Evolutionary conservation across 2,329 filamentous ascomycete species (phyloP).

Genomic region (Zasmidium angulare): DNA sequence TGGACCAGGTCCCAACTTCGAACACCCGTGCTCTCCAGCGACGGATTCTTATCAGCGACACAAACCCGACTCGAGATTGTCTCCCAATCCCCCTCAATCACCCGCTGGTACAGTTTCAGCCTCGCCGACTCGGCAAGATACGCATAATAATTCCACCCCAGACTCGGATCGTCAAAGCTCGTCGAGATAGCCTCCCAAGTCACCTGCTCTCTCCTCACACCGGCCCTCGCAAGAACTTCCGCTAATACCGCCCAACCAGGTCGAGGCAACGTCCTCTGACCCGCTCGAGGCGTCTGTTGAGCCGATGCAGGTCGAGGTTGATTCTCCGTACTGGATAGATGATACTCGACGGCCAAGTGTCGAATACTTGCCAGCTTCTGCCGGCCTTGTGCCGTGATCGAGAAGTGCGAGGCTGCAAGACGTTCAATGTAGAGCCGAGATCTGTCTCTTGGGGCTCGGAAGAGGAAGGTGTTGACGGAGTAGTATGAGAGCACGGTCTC

Average conservation of each 20-base stretch:
- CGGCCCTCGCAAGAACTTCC: constrained; percentile 1
- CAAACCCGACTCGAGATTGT: neutral
- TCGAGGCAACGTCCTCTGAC: neutral
- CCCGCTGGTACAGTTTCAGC: constrained; percentile 4
- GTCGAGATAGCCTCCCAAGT: constrained; percentile 9
- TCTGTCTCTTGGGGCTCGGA: constrained; percentile 7
- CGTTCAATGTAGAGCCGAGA: neutral
- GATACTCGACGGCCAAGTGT: constrained; percentile 4
- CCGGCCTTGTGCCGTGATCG: neutral
- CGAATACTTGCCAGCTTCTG: neutral
- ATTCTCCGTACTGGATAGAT: constrained; percentile 13
- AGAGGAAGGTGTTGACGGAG: constrained; percentile 24
- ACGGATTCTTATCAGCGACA: too few relatives aligned
- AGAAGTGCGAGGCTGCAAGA: neutral
- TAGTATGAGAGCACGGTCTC: constrained; percentile 24
- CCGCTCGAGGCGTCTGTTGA: constrained; percentile 1
- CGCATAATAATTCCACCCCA: constrained; percentile 12
- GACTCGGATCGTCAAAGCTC: constrained; percentile 4
- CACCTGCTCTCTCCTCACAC: constrained; percentile 9
- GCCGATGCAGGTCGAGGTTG: neutral
- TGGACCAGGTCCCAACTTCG: too few relatives aligned
- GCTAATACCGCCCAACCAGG: constrained; percentile 8
- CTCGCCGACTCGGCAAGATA: constrained; percentile 15
- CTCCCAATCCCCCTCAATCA: constrained; percentile 11
- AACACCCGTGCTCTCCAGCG: neutral